Evolutionary conservation across 2,329 filamentous ascomycete species (phyloP).

Genomic region (Alternaria metachromatica): DNA sequence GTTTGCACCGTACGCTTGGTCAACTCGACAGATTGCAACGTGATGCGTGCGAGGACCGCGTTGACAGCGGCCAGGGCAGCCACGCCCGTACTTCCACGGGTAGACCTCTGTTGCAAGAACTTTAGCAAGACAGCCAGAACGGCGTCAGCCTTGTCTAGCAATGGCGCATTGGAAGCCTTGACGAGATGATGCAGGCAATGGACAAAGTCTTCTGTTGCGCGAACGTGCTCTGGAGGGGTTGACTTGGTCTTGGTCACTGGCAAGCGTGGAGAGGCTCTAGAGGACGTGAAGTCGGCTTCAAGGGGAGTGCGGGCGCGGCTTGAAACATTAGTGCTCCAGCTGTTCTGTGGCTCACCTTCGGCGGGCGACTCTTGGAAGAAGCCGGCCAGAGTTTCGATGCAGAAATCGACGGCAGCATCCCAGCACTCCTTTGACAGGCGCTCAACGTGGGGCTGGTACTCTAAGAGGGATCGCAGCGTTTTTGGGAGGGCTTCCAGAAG

Average conservation of each 20-base stretch:
- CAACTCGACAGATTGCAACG: conserved; percentile 72
- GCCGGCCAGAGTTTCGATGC: conserved; percentile 65
- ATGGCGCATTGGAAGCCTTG: conserved; percentile 70
- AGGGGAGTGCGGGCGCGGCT: conserved; percentile 42
- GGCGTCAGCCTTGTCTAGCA: conserved; percentile 62
- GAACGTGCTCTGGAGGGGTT: conserved; percentile 29
- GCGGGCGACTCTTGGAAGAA: conserved; percentile 26
- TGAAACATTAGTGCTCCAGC: conserved; percentile 39
- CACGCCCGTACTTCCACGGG: conserved; percentile 71
- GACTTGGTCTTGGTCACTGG: conserved; percentile 24
- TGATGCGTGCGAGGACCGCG: conserved; percentile 67
- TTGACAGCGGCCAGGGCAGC: conserved; percentile 80
- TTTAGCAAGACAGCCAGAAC: conserved; percentile 65
- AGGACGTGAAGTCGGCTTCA: conserved; percentile 32
- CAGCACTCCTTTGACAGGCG: conserved; percentile 74
- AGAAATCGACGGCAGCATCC: conserved; percentile 74
- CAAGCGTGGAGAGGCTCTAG: conserved; percentile 34
- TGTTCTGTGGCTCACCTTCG: conserved; percentile 32
- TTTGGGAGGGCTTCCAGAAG: conserved; percentile 81
- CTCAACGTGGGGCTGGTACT: conserved; percentile 79
- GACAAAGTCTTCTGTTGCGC: conserved; percentile 53
- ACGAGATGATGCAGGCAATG: conserved; percentile 71
- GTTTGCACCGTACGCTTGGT: conserved; percentile 66
- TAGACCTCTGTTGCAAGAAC: conserved; percentile 68
- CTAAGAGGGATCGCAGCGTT: conserved; percentile 72